Base-by-base conservation (phyloP, 148 eudicot species). In the Cornus kousa region DNA sequence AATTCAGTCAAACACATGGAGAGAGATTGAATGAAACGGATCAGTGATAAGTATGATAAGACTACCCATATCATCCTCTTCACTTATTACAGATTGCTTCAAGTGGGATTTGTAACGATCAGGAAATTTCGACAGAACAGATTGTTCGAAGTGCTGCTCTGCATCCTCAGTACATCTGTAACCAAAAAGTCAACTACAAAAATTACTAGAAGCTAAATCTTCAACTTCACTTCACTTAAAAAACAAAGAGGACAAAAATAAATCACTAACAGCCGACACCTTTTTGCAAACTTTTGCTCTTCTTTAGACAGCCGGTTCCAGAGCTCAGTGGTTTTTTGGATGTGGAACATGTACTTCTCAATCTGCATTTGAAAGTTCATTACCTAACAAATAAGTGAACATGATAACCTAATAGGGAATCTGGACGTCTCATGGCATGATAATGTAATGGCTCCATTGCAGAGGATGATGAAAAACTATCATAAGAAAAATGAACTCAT, bases 11-110 rank as follows among this genome's bases (percentile, higher is more conserved):
- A 3, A 20, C 24, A 62, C 23, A 62, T 2, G 19, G 3, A n/a
- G 20, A 62, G 66, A 62, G 8, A 62, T n/a, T 62, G 17, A 62
- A 19, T 1, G 8, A 43, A 43, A 43, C 48, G 13, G 19, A 11
- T 48, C 19, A 53, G 1, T 53, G 7, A 16, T 40, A 53, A 31
- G 48, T 11, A 68, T 24, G 5, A 66, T 74, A 55, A 79, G 40
- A 62, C 80, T 91, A 93, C 99, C 99, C 98, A 93, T 96, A 87
- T 96, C 98, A 82, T 93, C 95, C 74, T 91, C 97, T 84, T 93
- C 97, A 73, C 99, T 93, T 40, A 90, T 91, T 77, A 84, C 83
- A 81, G 98, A 96, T 89, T 96, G 99, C 87, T 92, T 91, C 69
- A 92, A 77, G 80, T 89, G 88, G 75, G 99, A 96, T 86, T 93